phyloP scores from a whole-genome alignment of 2,329 filamentous ascomycete genomes.

The Orbilia ellipsospora region DNA sequence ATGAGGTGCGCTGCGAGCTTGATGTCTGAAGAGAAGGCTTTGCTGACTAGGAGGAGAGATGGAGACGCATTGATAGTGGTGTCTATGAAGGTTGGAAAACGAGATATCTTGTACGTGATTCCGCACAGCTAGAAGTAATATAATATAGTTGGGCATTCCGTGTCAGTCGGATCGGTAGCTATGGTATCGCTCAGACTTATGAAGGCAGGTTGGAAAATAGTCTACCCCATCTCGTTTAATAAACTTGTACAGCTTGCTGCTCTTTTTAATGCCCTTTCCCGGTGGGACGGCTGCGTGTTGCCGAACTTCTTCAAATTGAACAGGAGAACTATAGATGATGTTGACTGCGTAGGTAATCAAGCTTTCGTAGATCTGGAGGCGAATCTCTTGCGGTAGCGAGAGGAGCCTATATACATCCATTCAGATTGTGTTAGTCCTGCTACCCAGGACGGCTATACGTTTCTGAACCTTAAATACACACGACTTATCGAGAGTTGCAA shows the following conservation, averaged over 20 bases:
- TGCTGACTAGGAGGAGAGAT: constrained; percentile 18
- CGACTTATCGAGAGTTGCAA: background rate
- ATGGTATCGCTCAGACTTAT: too few relatives aligned
- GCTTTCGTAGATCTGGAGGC: constrained; percentile 22
- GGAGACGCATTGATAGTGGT: background rate
- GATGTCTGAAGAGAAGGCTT: constrained; percentile 16
- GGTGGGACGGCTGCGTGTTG: background rate
- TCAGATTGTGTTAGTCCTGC: background rate
- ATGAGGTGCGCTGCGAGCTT: background rate
- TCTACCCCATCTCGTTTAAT: constrained; percentile 12
- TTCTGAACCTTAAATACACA: too few relatives aligned
- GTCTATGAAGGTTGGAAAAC: constrained; percentile 7
- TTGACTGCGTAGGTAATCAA: constrained; percentile 15
- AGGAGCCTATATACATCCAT: constrained; percentile 11
- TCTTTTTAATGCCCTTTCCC: background rate
- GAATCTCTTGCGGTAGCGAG: constrained; percentile 12
- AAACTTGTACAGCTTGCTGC: background rate
- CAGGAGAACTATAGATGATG: constrained; percentile 15
- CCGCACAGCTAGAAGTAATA: constrained; percentile 7
- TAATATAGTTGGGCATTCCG: background rate
- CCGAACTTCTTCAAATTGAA: constrained; percentile 13
- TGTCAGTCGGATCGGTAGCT: background rate
- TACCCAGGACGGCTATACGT: too few relatives aligned
- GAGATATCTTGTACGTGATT: constrained; percentile 8
- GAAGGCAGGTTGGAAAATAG: background rate